Evolutionary conservation across 192 early-diverging fungal genomes (phyloP), one percentile per base, ranked within the genome.

Genomic region (Radiomyces spectabilis): DNA sequence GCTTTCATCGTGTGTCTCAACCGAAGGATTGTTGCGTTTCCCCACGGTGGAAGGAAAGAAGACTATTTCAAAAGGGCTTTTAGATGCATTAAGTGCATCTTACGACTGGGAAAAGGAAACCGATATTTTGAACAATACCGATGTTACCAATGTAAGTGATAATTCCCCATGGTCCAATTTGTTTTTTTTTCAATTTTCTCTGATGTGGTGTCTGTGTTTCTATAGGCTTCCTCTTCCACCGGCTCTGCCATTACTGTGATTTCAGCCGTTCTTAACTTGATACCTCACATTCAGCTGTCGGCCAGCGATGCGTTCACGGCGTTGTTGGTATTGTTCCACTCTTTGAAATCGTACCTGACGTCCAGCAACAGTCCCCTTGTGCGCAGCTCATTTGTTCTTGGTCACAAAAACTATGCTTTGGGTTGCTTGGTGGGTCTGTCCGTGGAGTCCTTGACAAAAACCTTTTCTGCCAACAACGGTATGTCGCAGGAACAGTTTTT

Each of bases 41-140:
- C 74, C 76, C 18, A 44, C 13, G 38, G 29, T 51, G 6, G 33
- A 41, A 32, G 65, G 57, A 1, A 33, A 57, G 19, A 62, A 60
- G 26, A 53, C 51, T 18, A 54, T 82, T 26, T 57, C 61, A 4
- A 55, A 65, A 21, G 60, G 68, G 2, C 49, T 79, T 13, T 31
- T 84, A 25, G 38, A 59, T 25, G 41, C 66, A 13, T 25, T 82
- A 12, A 58, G 44, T 7, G 49, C 58, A 5, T 31, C 58, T 13
- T 63, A 57, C 46, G 67, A 84, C 42, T 84, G 82, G 82, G 54
- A 62, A 34, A 16, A 65, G 33, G 68, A 80, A 32, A 67, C 59
- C 18, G 65, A 76, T 31, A 47, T 59, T 5, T 41, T 80, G 21
- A 66, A 71, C 34, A 25, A 41, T 19, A 27, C 63, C 6, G 61